phyloP scores from a whole-genome alignment of 768 basidiomycete species.

The Calocybe gangraenosa region DNA sequence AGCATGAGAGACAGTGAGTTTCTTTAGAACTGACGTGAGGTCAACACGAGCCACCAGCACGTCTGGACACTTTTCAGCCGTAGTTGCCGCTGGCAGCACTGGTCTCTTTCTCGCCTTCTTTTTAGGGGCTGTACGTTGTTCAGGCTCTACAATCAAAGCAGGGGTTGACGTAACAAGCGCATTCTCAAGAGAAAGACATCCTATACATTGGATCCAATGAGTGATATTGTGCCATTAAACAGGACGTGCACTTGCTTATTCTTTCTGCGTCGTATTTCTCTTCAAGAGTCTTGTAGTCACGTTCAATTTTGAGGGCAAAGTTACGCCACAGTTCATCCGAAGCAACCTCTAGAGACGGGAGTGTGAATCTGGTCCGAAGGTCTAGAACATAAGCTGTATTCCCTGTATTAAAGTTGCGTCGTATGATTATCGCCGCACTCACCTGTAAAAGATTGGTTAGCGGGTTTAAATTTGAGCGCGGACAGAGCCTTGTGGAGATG shows the following conservation, averaged over 20 bases:
- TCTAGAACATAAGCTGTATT: constrained; percentile 41
- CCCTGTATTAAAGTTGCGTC: background rate
- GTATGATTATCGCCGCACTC: constrained; percentile 7
- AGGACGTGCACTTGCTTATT: constrained; percentile 29
- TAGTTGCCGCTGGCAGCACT: background rate
- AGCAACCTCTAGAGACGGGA: constrained; percentile 18
- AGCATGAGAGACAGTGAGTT: constrained; percentile 4
- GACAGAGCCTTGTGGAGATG: constrained; percentile 35
- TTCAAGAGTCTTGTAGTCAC: constrained; percentile 31
- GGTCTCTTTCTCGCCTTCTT: constrained; percentile 19
- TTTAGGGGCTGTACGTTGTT: constrained; percentile 12
- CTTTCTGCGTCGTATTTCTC: constrained; percentile 36
- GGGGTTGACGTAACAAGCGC: constrained; percentile 14
- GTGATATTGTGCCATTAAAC: constrained; percentile 5
- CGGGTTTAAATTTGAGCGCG: constrained; percentile 42
- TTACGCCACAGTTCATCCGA: constrained; percentile 32
- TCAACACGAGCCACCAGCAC: constrained; percentile 8
- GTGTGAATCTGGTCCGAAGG: constrained; percentile 31
- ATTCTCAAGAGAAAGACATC: constrained; percentile 20
- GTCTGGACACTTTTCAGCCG: constrained; percentile 12
- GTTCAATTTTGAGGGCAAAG: constrained; percentile 39
- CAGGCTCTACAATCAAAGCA: constrained; percentile 11
- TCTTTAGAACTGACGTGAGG: constrained; percentile 17
- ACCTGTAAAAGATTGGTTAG: constrained; percentile 37
- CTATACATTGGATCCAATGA: constrained; percentile 7